These are phyloP conservation scores for Gossypium aridum DNA, from an alignment of 441 rosid genomes.

Conservation along the genomic window DNA sequence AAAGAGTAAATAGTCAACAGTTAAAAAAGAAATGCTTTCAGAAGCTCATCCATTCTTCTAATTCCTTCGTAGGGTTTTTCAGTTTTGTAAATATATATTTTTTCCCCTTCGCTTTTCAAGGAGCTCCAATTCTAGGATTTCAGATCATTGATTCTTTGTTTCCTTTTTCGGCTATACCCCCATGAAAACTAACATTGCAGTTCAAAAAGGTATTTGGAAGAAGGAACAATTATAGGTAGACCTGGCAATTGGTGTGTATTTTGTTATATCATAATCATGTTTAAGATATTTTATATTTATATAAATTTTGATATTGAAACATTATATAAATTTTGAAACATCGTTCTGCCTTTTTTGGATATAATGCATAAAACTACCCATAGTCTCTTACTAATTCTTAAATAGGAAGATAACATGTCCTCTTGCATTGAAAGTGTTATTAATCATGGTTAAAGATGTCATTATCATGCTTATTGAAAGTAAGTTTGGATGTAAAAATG, in stretches of 20 bases:
- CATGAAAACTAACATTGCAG: slow-evolving; percentile 17
- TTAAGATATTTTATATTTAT: neutral
- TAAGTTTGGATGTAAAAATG: no score
- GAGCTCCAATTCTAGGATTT: slow-evolving; percentile 34
- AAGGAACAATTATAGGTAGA: slow-evolving; percentile 16
- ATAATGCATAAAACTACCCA: no score
- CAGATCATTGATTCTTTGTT: slow-evolving; percentile 46
- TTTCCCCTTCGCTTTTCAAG: slow-evolving; percentile 13
- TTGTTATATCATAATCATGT: neutral
- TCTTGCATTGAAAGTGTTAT: no score
- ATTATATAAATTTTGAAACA: neutral
- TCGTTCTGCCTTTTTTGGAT: fast-evolving
- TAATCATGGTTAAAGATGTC: no score
- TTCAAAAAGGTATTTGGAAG: slow-evolving; percentile 6
- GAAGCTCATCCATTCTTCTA: slow-evolving; percentile 29
- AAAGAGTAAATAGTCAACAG: slow-evolving; percentile 46
- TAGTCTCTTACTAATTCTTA: fast-evolving
- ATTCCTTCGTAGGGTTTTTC: slow-evolving; percentile 18
- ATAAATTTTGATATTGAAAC: no score
- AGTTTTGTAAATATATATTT: slow-evolving; percentile 30
- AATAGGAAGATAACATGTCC: no score
- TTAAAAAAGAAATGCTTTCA: slow-evolving; percentile 23
- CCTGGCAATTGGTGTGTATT: slow-evolving; percentile 4
- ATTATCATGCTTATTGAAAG: no score
- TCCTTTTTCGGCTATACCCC: slow-evolving; percentile 17